Base-by-base conservation (phyloP, 495 filamentous ascomycete genomes). In the Penicillium paxilli region DNA sequence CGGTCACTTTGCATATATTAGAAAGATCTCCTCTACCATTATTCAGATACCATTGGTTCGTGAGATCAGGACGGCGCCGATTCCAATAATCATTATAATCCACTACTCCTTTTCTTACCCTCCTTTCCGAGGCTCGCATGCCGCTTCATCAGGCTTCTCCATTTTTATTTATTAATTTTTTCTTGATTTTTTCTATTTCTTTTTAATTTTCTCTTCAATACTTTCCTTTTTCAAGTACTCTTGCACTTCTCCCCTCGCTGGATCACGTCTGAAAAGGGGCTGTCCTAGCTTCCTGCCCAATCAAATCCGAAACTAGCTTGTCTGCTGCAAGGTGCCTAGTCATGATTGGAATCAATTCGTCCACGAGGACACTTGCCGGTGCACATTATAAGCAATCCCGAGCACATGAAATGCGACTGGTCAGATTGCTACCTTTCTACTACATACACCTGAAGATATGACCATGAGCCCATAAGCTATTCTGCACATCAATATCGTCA, bases 251-350 rank as follows among this genome's bases (percentile, higher is more conserved):
- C 23, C 40, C 40, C 40, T 42, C 40, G 40, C 40, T 42, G 19
- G 25, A 40, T 47, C 32, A 55, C 11, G 25, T n/a, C 22, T 5
- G 54, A 57, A 60, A 58, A 49, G 51, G 61, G 61, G 53, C 17
- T n/a, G 44, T 17, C 17, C 19, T 55, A 35, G 20, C 44, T 44
- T 50, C 41, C 30, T 62, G 58, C 49, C 52, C 51, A 60, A 58
- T 55, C 52, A 41, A 49, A 47, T 5, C 41, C 45, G 40, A 42
- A 53, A 21, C 37, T 37, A 30, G 52, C 20, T 50, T 50, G 26
- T 23, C 51, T 45, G 49, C 61, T 62, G 64, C 64, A 67, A 67
- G 64, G 64, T 41, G 53, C 26, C 55, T 59, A 55, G 64, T 62
- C 58, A 51, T 64, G 61, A 67, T 64, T 67, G 64, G 51, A 67